Evolutionary conservation across 345 rosid species (phyloP), one percentile per base, ranked within the genome.

Genomic region (Kandelia obovata): DNA sequence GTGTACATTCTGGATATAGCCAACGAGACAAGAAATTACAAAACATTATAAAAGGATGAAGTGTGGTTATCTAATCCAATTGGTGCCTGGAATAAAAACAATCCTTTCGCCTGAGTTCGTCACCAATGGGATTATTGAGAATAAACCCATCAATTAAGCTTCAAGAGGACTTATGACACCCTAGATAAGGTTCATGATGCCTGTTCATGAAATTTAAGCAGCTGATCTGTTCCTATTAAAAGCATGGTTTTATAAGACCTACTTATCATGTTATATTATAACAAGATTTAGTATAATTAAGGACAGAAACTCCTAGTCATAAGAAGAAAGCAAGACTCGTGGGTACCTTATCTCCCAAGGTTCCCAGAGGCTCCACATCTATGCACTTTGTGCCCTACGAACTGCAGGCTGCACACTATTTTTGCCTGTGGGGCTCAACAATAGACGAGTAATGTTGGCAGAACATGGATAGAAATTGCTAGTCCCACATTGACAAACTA

Each of bases 181-280:
- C 30, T 0, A 1, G 67, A 16, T 31, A 71, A 70, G 28, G 61
- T 61, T 25, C 59, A 23, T 35, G 21, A 16, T 62, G 30, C 32
- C 9, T 51, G 21, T 28, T 27, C 72, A 66, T 70, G 25, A 31
- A 62, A 27, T 73, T 43, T 47, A 65, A 73, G 71, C 21, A 21
- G 21, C 21, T 21, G 21, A 30, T 32, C 10, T 32, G 9, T 20
- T 21, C 27, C 15, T 51, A 28, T 28, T 28, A 28, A 2, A 28
- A 28, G 31, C 31, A 28, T 28, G 31, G 31, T 1, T 4, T 28
- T 28, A 28, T 1, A 28, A 28, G 2, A 28, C 31, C 31, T 28
- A 28, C 31, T 28, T 28, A 4, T 28, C 31, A 1, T 28, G 31
- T 28, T 28, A 28, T 28, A 4, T 28, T 4, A 28, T 28, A 28